Percentiles rank a stretch among this genome's conserved stretches.
Conservation (phyloP, 1,139 yeast species). For the Lodderomyces oxycetoniae region DNA sequence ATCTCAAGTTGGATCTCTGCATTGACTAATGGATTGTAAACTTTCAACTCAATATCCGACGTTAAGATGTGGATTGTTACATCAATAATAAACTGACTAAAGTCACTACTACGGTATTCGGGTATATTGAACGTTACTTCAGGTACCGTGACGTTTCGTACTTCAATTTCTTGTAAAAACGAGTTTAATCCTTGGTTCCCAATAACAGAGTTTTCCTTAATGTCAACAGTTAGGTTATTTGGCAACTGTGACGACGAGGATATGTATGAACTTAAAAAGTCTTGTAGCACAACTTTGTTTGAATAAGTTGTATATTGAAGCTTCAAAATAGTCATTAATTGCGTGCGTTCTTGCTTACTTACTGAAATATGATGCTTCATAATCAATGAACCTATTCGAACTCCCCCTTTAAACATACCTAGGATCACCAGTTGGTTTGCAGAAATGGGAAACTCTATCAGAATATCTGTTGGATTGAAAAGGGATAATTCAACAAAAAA, state of each 20-base stretch:
- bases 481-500: conserved; percentile 32
- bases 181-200: conserved; percentile 15
- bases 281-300: conserved; percentile 13
- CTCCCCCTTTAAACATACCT: conserved; percentile 17
- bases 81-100: conserved; percentile 26
- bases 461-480: conserved; percentile 31
- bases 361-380: conserved; percentile 15
- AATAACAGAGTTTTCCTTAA: conserved; percentile 13
- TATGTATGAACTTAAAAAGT: conserved; percentile 14
- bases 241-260: conserved; percentile 7
- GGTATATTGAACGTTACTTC: conserved; percentile 11
- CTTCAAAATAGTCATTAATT: conserved; percentile 14
- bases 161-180: conserved; percentile 16
- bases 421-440: conserved; percentile 14
- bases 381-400: conserved; percentile 16
- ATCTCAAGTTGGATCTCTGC: conserved; percentile 36
- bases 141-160: conserved; percentile 17
- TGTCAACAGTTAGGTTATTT: conserved; percentile 10
- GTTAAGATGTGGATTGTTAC: conserved; percentile 49
- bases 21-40: conserved; percentile 50
- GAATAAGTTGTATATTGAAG: conserved; percentile 9
- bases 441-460: conserved; percentile 20
- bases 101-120: conserved; percentile 1
- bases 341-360: conserved; percentile 16
- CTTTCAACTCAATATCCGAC: conserved; percentile 47